A percentile compares a stretch with the other conserved stretches of the same genome.
Evolutionary conservation across 139 green algal genomes (phyloP).

Genomic region (Closterium sp.): DNA sequence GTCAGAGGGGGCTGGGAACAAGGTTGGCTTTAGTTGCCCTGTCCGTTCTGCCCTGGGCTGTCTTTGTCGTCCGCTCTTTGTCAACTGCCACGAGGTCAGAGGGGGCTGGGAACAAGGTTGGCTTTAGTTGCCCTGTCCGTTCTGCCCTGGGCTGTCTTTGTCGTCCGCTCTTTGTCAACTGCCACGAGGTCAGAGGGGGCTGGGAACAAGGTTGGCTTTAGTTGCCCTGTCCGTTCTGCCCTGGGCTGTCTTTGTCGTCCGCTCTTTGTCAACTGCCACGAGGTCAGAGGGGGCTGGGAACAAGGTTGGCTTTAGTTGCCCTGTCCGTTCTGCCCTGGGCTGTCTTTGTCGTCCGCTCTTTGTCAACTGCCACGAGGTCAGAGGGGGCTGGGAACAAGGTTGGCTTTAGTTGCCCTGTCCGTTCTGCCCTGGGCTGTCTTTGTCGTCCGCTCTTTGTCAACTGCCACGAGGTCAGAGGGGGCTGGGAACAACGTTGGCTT

Average conservation of each 20-base stretch:
- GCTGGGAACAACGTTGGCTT: too few species aligned
- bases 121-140: background rate
- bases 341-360: slow-evolving; percentile 83
- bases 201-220: too few species aligned
- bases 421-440: too few species aligned
- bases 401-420: background rate
- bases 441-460: slow-evolving; percentile 99
- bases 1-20: too few species aligned
- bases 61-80: slow-evolving; percentile 87
- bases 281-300: too few species aligned
- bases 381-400: too few species aligned
- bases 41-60: too few species aligned
- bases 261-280: slow-evolving; percentile 93
- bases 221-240: background rate
- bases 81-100: slow-evolving; percentile 79
- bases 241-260: too few species aligned
- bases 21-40: background rate
- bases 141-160: too few species aligned
- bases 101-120: too few species aligned
- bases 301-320: background rate
- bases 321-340: background rate
- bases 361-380: slow-evolving; percentile 79
- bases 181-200: slow-evolving; percentile 43
- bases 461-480: slow-evolving; percentile 60
- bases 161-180: slow-evolving; percentile 99